A percentile compares a stretch with the other conserved stretches of the same genome.
Evolutionary conservation across 1,139 yeast genomes (phyloP).

Genomic region (Hansenula lynferdii): DNA sequence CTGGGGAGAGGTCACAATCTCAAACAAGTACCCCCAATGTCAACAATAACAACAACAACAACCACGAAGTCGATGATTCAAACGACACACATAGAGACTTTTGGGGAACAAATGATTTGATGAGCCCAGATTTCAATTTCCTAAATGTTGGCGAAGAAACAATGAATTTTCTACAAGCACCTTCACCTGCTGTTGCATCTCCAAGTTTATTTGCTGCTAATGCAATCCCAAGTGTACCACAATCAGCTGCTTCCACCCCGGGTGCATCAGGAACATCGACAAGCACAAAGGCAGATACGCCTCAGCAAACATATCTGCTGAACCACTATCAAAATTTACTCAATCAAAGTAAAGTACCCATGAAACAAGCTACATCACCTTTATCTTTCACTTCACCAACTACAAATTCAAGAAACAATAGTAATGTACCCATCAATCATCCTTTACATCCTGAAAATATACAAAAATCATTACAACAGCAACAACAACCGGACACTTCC

Average conservation of each 20-base stretch:
- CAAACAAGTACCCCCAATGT: neutral
- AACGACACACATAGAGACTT: neutral
- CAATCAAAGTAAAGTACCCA: constrained; percentile 18
- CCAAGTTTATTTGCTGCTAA: neutral
- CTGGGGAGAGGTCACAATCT: neutral
- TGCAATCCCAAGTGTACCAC: constrained; percentile 8
- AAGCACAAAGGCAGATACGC: neutral
- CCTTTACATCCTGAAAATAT: constrained; percentile 2
- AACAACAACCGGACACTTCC: neutral
- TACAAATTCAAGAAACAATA: too few species aligned
- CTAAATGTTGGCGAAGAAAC: constrained; percentile 23
- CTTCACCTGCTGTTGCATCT: neutral
- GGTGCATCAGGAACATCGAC: constrained; percentile 10
- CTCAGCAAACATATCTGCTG: constrained; percentile 2
- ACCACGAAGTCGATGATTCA: neutral
- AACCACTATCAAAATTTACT: constrained; percentile 20
- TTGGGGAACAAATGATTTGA: constrained; percentile 3
- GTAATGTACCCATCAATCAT: constrained; percentile 1
- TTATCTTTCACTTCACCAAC: constrained; percentile 1
- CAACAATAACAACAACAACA: neutral
- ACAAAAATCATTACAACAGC: constrained; percentile 1
- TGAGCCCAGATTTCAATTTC: constrained; percentile 25
- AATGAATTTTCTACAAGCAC: constrained; percentile 17
- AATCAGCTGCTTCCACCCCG: neutral
- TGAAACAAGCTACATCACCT: constrained; percentile 17